phyloP scores from a whole-genome alignment of 2,329 filamentous ascomycete genomes.

The Polytolypa hystricis region DNA sequence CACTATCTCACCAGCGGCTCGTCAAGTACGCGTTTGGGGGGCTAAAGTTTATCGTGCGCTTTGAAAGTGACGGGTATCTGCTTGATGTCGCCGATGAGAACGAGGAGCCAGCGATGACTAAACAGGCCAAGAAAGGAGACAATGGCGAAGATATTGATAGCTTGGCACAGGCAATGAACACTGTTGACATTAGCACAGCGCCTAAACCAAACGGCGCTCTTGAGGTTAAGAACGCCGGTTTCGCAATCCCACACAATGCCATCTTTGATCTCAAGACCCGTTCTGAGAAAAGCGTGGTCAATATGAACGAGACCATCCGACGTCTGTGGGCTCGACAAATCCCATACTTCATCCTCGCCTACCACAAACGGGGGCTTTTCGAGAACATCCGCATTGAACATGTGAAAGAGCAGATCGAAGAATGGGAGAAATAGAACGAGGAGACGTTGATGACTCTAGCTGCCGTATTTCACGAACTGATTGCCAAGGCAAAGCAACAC shows the following conservation, averaged over 20 bases:
- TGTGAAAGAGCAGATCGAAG: slow-evolving; percentile 23
- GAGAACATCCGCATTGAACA: slow-evolving; percentile 30
- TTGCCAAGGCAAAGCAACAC: slow-evolving; percentile 1
- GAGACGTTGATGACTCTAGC: slow-evolving; percentile 7
- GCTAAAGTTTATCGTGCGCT: slow-evolving; percentile 43
- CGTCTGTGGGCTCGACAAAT: slow-evolving; percentile 42
- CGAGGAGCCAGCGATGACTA: slow-evolving; percentile 2
- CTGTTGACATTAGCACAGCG: neutral
- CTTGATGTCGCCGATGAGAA: slow-evolving; percentile 20
- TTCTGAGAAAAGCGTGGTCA: slow-evolving; percentile 23
- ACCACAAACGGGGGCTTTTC: slow-evolving; percentile 37
- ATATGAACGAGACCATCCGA: slow-evolving; percentile 31
- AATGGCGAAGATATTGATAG: neutral
- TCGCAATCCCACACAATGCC: slow-evolving; percentile 29
- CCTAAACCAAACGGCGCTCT: slow-evolving; percentile 1
- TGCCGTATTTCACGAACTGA: slow-evolving; percentile 4
- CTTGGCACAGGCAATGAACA: neutral
- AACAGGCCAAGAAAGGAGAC: neutral
- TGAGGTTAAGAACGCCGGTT: slow-evolving; percentile 5
- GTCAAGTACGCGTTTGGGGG: slow-evolving; percentile 48
- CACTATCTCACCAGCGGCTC: slow-evolving; percentile 51
- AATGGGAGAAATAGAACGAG: slow-evolving; percentile 35
- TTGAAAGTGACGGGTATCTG: slow-evolving; percentile 49
- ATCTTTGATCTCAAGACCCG: slow-evolving; percentile 46
- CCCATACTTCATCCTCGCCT: slow-evolving; percentile 42